Conservation (phyloP, 108 stramenopile species). For the Skeletonema costatum region DNA sequence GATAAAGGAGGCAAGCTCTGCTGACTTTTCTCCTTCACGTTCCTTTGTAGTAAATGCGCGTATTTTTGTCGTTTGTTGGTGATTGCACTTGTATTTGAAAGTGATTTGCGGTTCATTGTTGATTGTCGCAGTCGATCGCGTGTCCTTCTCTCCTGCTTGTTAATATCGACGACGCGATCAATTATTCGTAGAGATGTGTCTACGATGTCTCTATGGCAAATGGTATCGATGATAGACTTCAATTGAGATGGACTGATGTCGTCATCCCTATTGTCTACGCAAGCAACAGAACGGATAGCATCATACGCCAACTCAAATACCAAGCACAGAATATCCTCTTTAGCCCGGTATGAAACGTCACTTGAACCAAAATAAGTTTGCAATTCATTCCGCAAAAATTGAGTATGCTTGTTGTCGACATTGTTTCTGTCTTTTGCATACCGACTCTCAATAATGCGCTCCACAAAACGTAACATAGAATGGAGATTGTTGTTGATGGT, state of each 20-base stretch:
- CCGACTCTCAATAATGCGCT: constrained; percentile 18
- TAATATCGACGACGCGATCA: constrained; percentile 13
- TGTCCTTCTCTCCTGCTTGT: constrained; percentile 10
- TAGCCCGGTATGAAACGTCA: constrained; percentile 15
- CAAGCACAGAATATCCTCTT: constrained; percentile 32
- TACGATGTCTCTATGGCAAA: constrained; percentile 5
- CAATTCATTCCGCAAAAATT: constrained; percentile 18
- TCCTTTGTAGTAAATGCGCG: constrained; percentile 21
- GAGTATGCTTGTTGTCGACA: background rate
- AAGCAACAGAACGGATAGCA: constrained; percentile 14
- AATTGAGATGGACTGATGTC: background rate
- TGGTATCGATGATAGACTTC: background rate
- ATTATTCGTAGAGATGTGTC: constrained; percentile 30
- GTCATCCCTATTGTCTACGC: background rate
- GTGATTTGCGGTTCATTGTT: background rate
- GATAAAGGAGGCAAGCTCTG: background rate
- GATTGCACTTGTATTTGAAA: background rate
- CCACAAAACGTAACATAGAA: constrained; percentile 31
- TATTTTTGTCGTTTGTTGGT: constrained; percentile 18
- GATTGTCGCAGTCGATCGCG: background rate
- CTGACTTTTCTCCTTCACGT: background rate
- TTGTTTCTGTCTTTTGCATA: background rate
- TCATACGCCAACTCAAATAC: constrained; percentile 31
- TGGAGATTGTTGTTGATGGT: constrained; percentile 27
- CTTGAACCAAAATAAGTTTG: constrained; percentile 26